Conservation (phyloP, 2,329 filamentous ascomycete species). For the Neurospora crassa region DNA sequence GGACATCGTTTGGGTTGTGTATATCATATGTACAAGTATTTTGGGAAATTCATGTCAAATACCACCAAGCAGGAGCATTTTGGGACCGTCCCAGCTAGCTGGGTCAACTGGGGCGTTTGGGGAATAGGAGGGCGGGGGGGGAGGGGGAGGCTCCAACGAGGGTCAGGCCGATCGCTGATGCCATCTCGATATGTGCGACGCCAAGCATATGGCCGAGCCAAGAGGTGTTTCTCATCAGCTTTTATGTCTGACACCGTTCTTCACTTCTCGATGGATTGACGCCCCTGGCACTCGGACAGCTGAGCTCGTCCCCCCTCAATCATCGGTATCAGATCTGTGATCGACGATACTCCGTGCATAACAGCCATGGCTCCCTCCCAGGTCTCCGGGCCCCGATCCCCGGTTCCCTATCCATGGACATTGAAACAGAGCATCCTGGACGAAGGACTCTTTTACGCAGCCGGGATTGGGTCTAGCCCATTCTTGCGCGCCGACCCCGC, state of each 20-base stretch:
- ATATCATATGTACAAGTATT: constrained; percentile 18
- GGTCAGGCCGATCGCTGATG: neutral
- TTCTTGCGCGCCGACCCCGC: neutral
- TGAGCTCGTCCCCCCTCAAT: neutral
- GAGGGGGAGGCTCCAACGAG: neutral
- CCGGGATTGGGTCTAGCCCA: neutral
- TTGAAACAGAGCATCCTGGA: neutral
- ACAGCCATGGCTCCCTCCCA: neutral
- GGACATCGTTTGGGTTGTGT: constrained; percentile 6
- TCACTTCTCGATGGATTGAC: neutral
- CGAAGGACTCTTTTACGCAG: neutral
- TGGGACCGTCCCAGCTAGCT: neutral
- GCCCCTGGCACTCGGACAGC: neutral
- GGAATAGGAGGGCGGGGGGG: no score
- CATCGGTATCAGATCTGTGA: neutral
- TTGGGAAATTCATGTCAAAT: neutral
- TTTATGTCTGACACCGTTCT: neutral
- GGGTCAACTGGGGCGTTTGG: neutral
- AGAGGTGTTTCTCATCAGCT: neutral
- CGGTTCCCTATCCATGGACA: neutral
- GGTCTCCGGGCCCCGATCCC: neutral
- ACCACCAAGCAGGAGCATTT: neutral
- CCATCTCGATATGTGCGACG: neutral
- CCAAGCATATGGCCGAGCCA: neutral
- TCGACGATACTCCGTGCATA: neutral